Evolutionary conservation across 2,329 filamentous ascomycete species (phyloP).

Genomic region (Xylaria sp.): DNA sequence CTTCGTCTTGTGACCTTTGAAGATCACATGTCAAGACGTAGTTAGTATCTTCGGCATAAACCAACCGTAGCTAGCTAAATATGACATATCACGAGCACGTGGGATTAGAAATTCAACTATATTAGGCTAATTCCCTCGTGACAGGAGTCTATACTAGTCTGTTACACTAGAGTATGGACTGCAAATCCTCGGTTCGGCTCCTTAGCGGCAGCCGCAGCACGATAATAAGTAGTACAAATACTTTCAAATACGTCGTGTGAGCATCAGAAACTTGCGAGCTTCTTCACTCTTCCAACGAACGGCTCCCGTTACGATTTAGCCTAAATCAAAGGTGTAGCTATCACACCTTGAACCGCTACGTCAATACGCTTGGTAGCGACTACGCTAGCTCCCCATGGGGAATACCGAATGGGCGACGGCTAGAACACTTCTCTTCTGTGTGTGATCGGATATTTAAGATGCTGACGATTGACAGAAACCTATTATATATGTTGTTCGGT

Average conservation of each 20-base stretch:
- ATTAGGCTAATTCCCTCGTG: slow-evolving; percentile 2
- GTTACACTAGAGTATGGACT: not conserved
- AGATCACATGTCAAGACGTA: not conserved
- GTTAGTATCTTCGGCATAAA: not conserved
- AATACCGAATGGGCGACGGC: slow-evolving; percentile 5
- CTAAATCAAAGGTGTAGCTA: slow-evolving; percentile 9
- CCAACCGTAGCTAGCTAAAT: not conserved
- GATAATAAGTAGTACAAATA: not conserved
- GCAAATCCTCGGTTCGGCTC: not conserved
- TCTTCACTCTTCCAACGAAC: not conserved
- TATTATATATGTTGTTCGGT: not conserved
- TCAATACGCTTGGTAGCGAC: slow-evolving; percentile 10
- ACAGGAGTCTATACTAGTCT: not conserved
- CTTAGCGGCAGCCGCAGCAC: not conserved
- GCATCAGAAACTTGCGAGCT: not conserved
- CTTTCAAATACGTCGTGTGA: not conserved
- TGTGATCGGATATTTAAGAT: not conserved
- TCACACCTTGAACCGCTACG: slow-evolving; percentile 8
- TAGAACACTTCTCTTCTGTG: not conserved
- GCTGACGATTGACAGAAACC: not conserved
- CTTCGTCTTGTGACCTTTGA: not conserved
- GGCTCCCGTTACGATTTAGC: slow-evolving; percentile 1
- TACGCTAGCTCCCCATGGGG: not conserved
- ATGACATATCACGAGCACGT: not conserved
- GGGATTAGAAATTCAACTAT: not conserved